Base-by-base conservation (phyloP, 768 basidiomycete genomes). In the Trametes coccinea region DNA sequence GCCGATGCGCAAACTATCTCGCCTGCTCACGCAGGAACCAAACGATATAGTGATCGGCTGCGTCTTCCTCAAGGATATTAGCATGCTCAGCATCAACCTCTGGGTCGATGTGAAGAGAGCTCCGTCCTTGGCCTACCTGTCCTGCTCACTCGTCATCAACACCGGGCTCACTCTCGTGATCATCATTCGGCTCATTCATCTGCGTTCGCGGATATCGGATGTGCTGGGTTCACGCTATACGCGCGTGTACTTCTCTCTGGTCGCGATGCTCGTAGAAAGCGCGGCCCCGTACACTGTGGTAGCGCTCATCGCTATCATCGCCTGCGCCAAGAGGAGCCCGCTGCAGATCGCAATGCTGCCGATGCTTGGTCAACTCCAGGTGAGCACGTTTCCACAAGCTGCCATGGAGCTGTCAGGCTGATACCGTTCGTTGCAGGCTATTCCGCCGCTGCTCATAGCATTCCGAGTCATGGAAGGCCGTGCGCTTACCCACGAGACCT, bases 311-410 rank as follows among this genome's bases (percentile, higher is more conserved):
- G 43, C 58, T 13, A 63, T 72, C 40, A 56, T 72, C 17, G 66
- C 63, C 8, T 62, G 60, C 41, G 68, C 63, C 0, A 16, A 63
- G 6, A 56, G 50, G 30, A 69, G 59, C 43, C 65, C 68, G 2
- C 16, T 69, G 47, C 67, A 69, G 46, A 66, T 65, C 39, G 68
- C 66, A 2, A 48, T 70, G 2, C 61, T 70, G 7, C 71, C 71
- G 0, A 57, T 67, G 52, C 55, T 72, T 17, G 67, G 71, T 1
- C 71, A 72, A 51, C 30, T 70, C 14, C 70, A 69, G 68, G 69
- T 68, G 30, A 5, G 67, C 48, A 11, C 22, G 37, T n/a, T 14
- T 49, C 16, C 4, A 2, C 0, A 43, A 22, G 4, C 14, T 37
- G 2, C 5, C 17, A n/a, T 2, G 11, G 11, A 45, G 4, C 43